These are phyloP conservation scores for Pseudogymnoascus sp. DNA, from an alignment of 2,329 filamentous ascomycete species.

Conservation along the genomic window DNA sequence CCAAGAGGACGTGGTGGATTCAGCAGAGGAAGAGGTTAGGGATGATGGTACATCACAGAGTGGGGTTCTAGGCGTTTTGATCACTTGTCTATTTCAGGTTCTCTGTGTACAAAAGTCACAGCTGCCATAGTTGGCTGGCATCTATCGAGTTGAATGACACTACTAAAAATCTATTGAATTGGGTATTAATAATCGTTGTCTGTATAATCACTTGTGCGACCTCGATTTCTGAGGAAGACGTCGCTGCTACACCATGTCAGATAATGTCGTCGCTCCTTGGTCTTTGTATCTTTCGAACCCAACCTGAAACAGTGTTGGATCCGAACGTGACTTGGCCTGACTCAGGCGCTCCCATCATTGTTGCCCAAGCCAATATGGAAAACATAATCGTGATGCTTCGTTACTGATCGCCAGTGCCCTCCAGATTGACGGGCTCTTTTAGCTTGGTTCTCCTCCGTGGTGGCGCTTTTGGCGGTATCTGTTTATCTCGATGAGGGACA, in stretches of 20 bases:
- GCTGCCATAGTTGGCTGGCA: constrained; percentile 11
- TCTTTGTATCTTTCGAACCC: not conserved
- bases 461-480: not conserved
- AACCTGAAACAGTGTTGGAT: not conserved
- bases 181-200: constrained; percentile 8
- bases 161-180: constrained; percentile 10
- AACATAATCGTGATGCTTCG: constrained; percentile 1
- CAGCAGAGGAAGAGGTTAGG: constrained; percentile 25
- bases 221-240: not conserved
- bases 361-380: not conserved
- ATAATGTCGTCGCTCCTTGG: not conserved
- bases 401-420: constrained; percentile 1
- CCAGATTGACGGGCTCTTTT: not conserved
- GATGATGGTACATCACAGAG: not conserved
- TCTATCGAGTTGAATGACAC: constrained; percentile 7
- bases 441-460: constrained; percentile 4
- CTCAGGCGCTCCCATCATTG: not conserved
- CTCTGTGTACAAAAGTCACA: constrained; percentile 12
- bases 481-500: not conserved
- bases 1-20: constrained; percentile 24
- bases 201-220: not conserved
- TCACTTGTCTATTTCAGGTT: constrained; percentile 12
- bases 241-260: not conserved
- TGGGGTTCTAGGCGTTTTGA: constrained; percentile 11
- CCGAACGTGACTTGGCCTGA: not conserved